These are phyloP conservation scores for Galeopsis tetrahit DNA, from an alignment of 257 asterid species.

Conservation along the genomic window DNA sequence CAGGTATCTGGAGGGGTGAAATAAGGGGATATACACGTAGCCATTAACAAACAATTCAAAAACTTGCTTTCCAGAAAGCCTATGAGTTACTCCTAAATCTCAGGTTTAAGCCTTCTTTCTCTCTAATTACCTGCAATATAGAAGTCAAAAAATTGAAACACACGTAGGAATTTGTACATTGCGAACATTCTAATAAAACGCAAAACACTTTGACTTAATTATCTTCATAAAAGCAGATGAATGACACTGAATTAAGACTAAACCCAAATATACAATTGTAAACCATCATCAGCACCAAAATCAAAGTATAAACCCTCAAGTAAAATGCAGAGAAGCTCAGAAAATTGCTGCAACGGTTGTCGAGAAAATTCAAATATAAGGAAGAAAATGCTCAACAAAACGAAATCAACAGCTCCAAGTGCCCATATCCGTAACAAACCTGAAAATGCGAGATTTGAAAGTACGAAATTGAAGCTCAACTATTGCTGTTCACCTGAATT, in stretches of 20 bases:
- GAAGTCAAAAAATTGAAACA: conserved; percentile 7
- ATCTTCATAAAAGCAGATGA: conserved; percentile 1
- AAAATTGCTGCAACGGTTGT: neutral
- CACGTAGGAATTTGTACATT: neutral
- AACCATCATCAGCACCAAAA: conserved; percentile 20
- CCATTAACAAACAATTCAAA: conserved; percentile 50
- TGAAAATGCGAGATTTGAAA: conserved; percentile 3
- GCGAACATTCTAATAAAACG: conserved; percentile 17
- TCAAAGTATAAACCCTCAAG: conserved; percentile 11
- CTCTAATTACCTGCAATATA: conserved; percentile 37
- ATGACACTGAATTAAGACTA: conserved; percentile 11
- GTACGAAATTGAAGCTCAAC: conserved; percentile 11
- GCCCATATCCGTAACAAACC: conserved; percentile 17
- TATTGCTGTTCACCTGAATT: conserved; percentile 33
- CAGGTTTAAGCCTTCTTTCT: conserved; percentile 8
- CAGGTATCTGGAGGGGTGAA: conserved; percentile 61
- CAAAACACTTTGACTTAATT: conserved; percentile 18
- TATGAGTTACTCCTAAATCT: conserved; percentile 12
- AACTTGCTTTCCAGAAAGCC: conserved; percentile 20
- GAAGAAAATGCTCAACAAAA: neutral
- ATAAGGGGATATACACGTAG: conserved; percentile 60
- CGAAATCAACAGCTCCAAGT: neutral
- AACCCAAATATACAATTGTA: conserved; percentile 5
- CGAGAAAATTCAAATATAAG: neutral
- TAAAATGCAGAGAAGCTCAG: conserved; percentile 5